phyloP scores from a whole-genome alignment of 2,329 filamentous ascomycete species.

The Nemania serpens region DNA sequence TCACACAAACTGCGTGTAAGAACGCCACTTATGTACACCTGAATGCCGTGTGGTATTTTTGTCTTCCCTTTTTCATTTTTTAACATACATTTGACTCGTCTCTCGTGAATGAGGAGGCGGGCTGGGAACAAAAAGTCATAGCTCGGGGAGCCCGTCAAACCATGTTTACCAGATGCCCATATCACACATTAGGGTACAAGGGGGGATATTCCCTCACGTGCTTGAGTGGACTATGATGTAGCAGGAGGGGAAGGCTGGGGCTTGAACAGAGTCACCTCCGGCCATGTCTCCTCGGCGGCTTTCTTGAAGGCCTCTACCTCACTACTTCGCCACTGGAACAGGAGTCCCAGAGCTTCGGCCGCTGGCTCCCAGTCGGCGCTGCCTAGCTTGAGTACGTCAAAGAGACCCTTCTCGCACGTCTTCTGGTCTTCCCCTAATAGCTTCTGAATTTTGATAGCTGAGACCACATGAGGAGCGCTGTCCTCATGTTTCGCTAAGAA shows the following conservation, averaged over 20 bases:
- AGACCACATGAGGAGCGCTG: conserved; percentile 66
- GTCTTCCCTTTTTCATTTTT: background rate
- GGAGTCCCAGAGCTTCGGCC: conserved; percentile 45
- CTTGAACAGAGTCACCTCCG: conserved; percentile 53
- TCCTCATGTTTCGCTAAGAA: conserved; percentile 66
- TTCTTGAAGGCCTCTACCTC: conserved; percentile 55
- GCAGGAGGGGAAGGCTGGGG: conserved; percentile 17
- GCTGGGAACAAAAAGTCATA: background rate
- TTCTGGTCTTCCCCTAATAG: conserved; percentile 62
- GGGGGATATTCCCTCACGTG: background rate
- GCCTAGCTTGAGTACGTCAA: conserved; percentile 55
- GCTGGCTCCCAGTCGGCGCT: conserved; percentile 55
- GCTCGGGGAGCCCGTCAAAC: conserved; percentile 3
- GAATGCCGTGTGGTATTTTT: background rate
- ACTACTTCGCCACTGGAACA: conserved; percentile 56
- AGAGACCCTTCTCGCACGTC: conserved; percentile 64
- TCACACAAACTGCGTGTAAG: too few species aligned
- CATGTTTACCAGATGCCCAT: conserved; percentile 6
- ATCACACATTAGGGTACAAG: conserved; percentile 14
- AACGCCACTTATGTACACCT: background rate
- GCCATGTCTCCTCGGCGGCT: conserved; percentile 56
- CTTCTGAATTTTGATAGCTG: conserved; percentile 64
- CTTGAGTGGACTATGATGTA: conserved; percentile 12
- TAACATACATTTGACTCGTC: conserved; percentile 7
- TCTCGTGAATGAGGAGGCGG: conserved; percentile 1